Evolutionary conservation across 495 filamentous ascomycete species (phyloP), one percentile per base, ranked within the genome.

Genomic region (Hyaloscypha variabilis): DNA sequence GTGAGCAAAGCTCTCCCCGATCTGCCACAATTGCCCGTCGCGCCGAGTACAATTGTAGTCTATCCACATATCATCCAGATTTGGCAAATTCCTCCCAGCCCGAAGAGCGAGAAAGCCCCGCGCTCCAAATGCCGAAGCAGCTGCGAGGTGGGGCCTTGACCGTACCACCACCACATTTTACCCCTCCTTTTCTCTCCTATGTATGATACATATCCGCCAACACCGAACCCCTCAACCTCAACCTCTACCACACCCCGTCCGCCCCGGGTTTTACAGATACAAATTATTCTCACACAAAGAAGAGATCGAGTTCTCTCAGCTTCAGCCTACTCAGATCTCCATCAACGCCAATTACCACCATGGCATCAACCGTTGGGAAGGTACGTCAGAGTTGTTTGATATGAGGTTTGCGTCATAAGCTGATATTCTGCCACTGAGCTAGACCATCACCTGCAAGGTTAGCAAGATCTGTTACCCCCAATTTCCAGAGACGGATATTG

Each of bases 381-480:
- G 67, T 69, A 36, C 17, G 66, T 54, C 46, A n/a, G 14, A 59
- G 39, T 26, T 65, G 29, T 36, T 19, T 19, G 13, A 39, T 11
- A 54, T 29, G 25, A 46, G 19, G 51, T 6, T 13, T 34, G 39
- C 39, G 10, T 46, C 62, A 65, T 58, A 4, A 58, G 24, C 58
- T 69, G 42, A 62, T 57, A 13, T 6, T 25, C 23, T 21, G 28
- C 4, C n/a, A 53, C 25, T 24, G 17, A 4, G 56, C 63, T 49
- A 91, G 89, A 91, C 87, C 42, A 92, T 92, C 73, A 91, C 85
- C 71, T 91, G 89, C 80, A 91, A 91, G 82, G 89, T 73, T 36
- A 70, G 71, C 57, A 49, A 50, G 58, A 64, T 23, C 46, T 21
- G 28, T 42, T 1, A 53, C 29, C 13, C 30, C 34, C 14, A 13